Percentiles rank a stretch among this genome's conserved stretches.
Conservation (phyloP, 2,329 filamentous ascomycete genomes). For the Sclerotinia spermophila region DNA sequence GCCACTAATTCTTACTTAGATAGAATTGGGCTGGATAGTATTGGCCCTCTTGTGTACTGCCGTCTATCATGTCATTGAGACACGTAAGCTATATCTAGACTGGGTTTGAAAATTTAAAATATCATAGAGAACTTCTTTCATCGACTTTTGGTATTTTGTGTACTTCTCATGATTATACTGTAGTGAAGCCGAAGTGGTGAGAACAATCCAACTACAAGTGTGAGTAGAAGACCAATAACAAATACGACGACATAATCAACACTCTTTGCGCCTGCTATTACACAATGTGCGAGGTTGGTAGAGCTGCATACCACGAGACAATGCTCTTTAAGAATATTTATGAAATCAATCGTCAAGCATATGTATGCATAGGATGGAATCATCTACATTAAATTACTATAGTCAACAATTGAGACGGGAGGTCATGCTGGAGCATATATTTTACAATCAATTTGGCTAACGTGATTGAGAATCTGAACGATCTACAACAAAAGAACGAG, state of each 20-base stretch:
- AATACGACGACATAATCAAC: no score
- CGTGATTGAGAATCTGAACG: not conserved
- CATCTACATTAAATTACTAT: not conserved
- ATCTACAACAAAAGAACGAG: not conserved
- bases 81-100: not conserved
- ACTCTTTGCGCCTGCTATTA: no score
- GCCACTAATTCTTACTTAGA: not conserved
- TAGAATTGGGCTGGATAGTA: not conserved
- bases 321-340: not conserved
- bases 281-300: no score
- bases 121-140: not conserved
- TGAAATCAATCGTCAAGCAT: not conserved
- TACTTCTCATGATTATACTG: not conserved
- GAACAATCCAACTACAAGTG: no score
- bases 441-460: not conserved
- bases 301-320: not conserved
- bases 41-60: not conserved
- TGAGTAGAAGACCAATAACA: no score
- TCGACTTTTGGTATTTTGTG: not conserved
- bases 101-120: not conserved
- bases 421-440: rapidly evolving
- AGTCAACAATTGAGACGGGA: not conserved
- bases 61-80: not conserved
- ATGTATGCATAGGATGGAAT: not conserved
- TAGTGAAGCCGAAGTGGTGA: not conserved